Evolutionary conservation across 2,329 filamentous ascomycete species (phyloP).

Genomic region (Curvularia lunata): DNA sequence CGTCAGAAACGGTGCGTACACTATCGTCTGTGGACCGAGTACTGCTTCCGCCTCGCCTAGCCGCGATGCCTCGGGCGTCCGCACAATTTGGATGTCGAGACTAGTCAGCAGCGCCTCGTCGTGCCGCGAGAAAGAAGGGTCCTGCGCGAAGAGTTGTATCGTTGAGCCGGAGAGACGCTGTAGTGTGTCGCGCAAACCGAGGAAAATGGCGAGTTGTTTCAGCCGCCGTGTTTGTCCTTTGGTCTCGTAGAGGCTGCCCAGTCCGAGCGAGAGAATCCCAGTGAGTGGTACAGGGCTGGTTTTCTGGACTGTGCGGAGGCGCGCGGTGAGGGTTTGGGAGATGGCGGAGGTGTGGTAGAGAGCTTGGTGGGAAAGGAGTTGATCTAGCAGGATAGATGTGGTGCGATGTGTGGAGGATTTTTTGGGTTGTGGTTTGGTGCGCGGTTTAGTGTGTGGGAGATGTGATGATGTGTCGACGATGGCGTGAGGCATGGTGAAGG

Average conservation of each 20-base stretch:
- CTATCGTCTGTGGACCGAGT: not conserved
- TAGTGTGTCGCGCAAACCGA: not conserved
- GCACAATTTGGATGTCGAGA: not conserved
- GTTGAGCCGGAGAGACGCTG: not conserved
- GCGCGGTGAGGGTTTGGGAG: not conserved
- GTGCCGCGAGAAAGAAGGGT: not conserved
- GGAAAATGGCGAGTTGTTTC: slow-evolving; percentile 37
- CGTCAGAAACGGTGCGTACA: not conserved
- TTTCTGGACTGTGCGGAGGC: not conserved
- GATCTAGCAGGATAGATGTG: not conserved
- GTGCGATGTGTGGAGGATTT: not conserved
- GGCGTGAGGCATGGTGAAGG: not conserved
- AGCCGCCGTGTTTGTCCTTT: slow-evolving; percentile 33
- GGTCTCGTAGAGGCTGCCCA: slow-evolving; percentile 22
- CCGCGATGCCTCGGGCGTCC: not conserved
- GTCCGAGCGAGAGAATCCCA: slow-evolving; percentile 30
- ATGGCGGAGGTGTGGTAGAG: not conserved
- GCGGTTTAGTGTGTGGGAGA: not conserved
- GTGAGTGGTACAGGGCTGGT: slow-evolving; percentile 12
- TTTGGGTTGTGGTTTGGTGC: not conserved
- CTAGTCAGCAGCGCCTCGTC: not conserved
- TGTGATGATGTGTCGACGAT: not conserved
- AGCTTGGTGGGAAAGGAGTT: not conserved
- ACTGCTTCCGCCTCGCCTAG: not conserved
- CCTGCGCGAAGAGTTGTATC: not conserved